Evolutionary conservation across 768 basidiomycete genomes (phyloP), one percentile per base, ranked within the genome.

Genomic region (Antrodiella citrinella): DNA sequence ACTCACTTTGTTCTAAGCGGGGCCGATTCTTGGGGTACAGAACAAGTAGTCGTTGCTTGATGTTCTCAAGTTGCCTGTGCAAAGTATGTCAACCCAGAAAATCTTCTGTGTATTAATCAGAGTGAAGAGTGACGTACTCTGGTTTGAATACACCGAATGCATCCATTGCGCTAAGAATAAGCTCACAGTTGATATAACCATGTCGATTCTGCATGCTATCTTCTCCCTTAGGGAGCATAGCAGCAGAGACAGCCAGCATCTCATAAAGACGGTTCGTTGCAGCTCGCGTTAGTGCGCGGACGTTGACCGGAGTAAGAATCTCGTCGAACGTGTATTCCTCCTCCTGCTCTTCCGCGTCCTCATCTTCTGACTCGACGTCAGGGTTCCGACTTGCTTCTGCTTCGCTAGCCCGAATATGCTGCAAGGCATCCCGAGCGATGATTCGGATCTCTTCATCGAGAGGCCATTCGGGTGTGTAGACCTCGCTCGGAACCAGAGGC

Each of bases 171-270:
- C 76, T 73, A 18, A 88, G 64, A n/a, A 88, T 75, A 45, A 70
- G 69, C 48, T 77, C 72, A 86, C 86, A 89, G 26, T 70, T 70
- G 47, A 87, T 68, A 3, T 82, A 77, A 45, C 71, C 72, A 5
- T 81, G 66, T 10, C 86, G 76, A 57, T 83, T 78, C 56, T 84
- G 84, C 73, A 81, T 73, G 53, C 80, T 81, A 24, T 75, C 72
- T 19, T 77, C 68, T 2, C 75, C 74, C 1, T 70, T 62, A 7
- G 82, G 83, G 0, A 76, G 73, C 51, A 83, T 77, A 18, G 72
- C 69, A 4, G 77, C 77, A 38, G 88, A 62, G 20, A 76, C 59
- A 42, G 74, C 73, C 22, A 90, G 63, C 18, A 84, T 68, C 4
- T 68, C 70, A 19, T 76, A 68, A 9, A 89, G 68, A 43, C 74